Conservation (phyloP, 176 grass and related monocot genomes). For the Avena insularis region DNA sequence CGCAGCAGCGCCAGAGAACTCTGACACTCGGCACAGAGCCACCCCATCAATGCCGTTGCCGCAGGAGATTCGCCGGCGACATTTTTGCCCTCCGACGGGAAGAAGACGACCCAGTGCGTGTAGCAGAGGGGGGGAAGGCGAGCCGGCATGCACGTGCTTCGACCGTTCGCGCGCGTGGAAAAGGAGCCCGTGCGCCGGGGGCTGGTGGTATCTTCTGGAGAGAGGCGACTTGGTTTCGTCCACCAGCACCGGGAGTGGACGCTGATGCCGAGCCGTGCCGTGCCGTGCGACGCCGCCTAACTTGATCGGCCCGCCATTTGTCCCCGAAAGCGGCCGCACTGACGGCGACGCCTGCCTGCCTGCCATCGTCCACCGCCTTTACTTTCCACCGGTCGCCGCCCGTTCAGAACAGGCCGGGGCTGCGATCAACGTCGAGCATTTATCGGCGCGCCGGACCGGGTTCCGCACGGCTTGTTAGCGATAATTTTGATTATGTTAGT, state of each 20-base stretch:
- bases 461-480: constrained; percentile 9
- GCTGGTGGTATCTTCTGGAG: constrained; percentile 35
- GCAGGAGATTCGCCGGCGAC: constrained; percentile 1
- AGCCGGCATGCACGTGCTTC: constrained; percentile 47
- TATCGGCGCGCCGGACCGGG: background rate
- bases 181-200: background rate
- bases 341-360: constrained; percentile 37
- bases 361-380: constrained; percentile 27
- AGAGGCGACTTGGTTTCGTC: constrained; percentile 12
- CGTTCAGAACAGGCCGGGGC: constrained; percentile 33
- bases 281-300: constrained; percentile 50
- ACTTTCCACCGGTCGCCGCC: constrained; percentile 6
- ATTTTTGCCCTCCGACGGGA: background rate
- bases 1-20: background rate
- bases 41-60: background rate
- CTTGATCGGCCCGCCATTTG: constrained; percentile 52
- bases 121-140: background rate
- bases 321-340: constrained; percentile 47
- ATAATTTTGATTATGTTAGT: too few species aligned
- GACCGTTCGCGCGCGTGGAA: constrained; percentile 4
- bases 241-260: constrained; percentile 37
- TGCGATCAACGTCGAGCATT: constrained; percentile 43
- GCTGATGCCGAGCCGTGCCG: constrained; percentile 1
- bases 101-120: background rate
- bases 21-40: constrained; percentile 11